Conservation (phyloP, 164 flowering plant genomes). For the Echeveria elegans region DNA sequence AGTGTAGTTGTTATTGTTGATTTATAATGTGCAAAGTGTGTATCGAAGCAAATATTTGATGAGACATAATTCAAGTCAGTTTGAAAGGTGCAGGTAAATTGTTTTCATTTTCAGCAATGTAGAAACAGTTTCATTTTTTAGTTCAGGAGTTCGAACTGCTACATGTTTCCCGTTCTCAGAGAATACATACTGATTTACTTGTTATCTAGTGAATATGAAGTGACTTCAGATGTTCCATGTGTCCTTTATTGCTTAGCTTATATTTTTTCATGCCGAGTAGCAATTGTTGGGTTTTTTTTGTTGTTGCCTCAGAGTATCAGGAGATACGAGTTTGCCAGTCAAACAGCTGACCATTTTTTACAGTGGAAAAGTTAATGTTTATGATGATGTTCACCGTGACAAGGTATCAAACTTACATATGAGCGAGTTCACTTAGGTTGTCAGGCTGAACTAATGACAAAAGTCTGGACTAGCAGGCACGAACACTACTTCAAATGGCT, state of each 20-base stretch:
- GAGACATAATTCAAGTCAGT: too few relatives aligned
- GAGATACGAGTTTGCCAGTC: conserved; percentile 15
- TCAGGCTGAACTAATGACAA: neutral
- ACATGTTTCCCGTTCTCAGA: too few relatives aligned
- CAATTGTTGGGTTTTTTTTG: neutral
- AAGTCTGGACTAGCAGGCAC: conserved; percentile 6
- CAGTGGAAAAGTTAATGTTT: conserved; percentile 69
- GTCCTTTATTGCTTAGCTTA: too few relatives aligned
- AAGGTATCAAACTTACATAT: conserved; percentile 35
- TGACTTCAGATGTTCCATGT: neutral
- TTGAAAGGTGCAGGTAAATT: too few relatives aligned
- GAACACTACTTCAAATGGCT: conserved; percentile 7
- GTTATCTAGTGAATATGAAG: too few relatives aligned
- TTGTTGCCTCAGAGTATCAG: conserved; percentile 24
- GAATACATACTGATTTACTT: too few relatives aligned
- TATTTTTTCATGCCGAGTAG: neutral
- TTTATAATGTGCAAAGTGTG: too few relatives aligned
- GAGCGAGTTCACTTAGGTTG: conserved; percentile 1
- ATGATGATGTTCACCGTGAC: conserved; percentile 48
- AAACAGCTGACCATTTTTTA: conserved; percentile 80
- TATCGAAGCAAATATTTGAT: too few relatives aligned
- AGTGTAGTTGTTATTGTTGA: too few relatives aligned
- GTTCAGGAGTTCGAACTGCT: too few relatives aligned
- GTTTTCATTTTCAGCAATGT: too few relatives aligned
- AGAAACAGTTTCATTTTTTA: too few relatives aligned